Conservation (phyloP, 179 eudicot genomes). For the Camellia oleifera region DNA sequence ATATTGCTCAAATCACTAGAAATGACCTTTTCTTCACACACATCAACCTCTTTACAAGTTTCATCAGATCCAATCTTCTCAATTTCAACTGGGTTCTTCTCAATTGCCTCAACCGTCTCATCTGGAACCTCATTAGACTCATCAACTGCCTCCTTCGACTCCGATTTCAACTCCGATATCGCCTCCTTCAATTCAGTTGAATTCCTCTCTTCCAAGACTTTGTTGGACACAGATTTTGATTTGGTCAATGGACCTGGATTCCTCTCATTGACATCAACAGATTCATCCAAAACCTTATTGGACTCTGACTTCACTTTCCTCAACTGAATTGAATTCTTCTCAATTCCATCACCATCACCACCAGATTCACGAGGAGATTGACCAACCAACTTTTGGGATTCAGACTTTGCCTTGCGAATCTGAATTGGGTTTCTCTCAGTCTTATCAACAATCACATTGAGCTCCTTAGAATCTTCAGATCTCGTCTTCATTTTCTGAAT, state of each 20-base stretch:
- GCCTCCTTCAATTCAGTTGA: constrained; percentile 9
- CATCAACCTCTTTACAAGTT: constrained; percentile 21
- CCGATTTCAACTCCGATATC: constrained; percentile 13
- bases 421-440: constrained; percentile 15
- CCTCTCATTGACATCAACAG: constrained; percentile 7
- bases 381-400: neutral
- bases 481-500: constrained; percentile 15
- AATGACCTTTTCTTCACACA: constrained; percentile 33
- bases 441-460: neutral
- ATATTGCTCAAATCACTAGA: constrained; percentile 19
- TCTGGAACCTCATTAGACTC: neutral
- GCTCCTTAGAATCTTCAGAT: constrained; percentile 7
- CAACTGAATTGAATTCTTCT: constrained; percentile 13
- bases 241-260: neutral
- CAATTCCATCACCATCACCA: constrained; percentile 16
- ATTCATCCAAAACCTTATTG: constrained; percentile 2
- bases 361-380: neutral
- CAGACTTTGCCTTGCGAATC: constrained; percentile 19
- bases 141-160: constrained; percentile 2
- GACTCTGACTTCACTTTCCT: constrained; percentile 12
- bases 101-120: constrained; percentile 14
- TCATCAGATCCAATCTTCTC: constrained; percentile 25
- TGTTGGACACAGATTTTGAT: constrained; percentile 1
- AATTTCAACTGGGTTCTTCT: constrained; percentile 17
- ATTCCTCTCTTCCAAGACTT: constrained; percentile 7